Conservation (phyloP, 441 rosid species). For the Hura crepitans region DNA sequence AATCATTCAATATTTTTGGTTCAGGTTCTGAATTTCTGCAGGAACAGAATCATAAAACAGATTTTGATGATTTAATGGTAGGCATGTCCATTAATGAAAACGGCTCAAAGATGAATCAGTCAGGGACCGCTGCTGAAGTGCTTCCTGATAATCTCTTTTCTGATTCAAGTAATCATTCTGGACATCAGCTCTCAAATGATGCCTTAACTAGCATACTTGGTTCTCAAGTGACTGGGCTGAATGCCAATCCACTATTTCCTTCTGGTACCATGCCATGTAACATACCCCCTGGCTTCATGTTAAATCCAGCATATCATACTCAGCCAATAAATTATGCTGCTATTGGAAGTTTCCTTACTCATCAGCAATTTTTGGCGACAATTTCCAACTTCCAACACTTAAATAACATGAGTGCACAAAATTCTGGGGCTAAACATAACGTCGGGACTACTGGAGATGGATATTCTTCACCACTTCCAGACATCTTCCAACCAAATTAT, state of each 20-base stretch:
- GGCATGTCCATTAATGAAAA: conserved; percentile 58
- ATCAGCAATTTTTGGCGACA: conserved; percentile 77
- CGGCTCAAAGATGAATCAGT: conserved; percentile 37
- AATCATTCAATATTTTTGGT: conserved; percentile 69
- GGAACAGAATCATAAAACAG: conserved; percentile 38
- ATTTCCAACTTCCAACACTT: conserved; percentile 73
- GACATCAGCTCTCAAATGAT: conserved; percentile 41
- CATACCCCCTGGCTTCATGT: conserved; percentile 58
- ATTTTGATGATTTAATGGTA: conserved; percentile 60
- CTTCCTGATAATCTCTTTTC: conserved; percentile 47
- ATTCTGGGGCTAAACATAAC: conserved; percentile 35
- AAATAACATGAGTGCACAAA: conserved; percentile 49
- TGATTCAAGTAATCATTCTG: conserved; percentile 34
- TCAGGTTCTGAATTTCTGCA: conserved; percentile 35
- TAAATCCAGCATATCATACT: conserved; percentile 59
- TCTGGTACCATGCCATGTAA: conserved; percentile 49
- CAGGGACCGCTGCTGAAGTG: conserved; percentile 34
- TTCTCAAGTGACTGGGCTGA: conserved; percentile 47
- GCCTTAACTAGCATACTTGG: conserved; percentile 46
- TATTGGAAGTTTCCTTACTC: conserved; percentile 67
- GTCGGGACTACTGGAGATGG: conserved; percentile 38
- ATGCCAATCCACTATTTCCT: conserved; percentile 44
- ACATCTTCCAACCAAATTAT: conserved; percentile 73
- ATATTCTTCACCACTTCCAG: conserved; percentile 59
- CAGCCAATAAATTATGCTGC: conserved; percentile 70